These are phyloP conservation scores for Gleditsia sinensis DNA, from an alignment of 306 rosid genomes.

Conservation along the genomic window DNA sequence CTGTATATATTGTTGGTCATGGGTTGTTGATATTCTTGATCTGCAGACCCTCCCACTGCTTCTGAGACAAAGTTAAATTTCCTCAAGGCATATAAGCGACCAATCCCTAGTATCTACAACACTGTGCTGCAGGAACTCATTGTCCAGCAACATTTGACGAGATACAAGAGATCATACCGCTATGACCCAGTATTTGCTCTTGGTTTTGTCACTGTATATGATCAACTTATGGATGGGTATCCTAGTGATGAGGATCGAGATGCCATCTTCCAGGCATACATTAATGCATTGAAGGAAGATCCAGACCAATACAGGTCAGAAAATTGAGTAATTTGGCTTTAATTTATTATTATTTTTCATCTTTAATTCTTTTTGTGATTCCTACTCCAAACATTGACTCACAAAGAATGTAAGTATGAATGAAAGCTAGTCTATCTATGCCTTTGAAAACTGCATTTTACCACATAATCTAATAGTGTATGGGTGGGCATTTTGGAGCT, in stretches of 20 bases:
- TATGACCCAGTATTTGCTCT: constrained; percentile 90
- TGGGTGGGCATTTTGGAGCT: background rate
- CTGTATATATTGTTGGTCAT: constrained; percentile 13
- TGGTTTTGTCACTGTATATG: constrained; percentile 88
- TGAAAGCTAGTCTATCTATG: background rate
- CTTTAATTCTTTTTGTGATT: background rate
- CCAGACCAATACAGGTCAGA: constrained; percentile 81
- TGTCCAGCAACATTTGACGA: constrained; percentile 90
- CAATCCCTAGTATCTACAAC: constrained; percentile 90
- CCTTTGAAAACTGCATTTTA: constrained; percentile 1
- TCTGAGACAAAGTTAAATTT: constrained; percentile 81
- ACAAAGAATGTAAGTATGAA: background rate
- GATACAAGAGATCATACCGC: constrained; percentile 75
- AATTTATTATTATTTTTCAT: background rate
- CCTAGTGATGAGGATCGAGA: constrained; percentile 83
- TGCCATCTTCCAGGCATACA: constrained; percentile 81
- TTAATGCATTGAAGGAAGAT: constrained; percentile 81
- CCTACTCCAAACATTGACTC: background rate
- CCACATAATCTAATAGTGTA: background rate
- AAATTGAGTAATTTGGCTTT: constrained; percentile 7
- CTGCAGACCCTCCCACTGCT: constrained; percentile 67
- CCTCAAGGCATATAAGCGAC: constrained; percentile 80
- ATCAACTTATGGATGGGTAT: constrained; percentile 94
- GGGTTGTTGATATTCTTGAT: constrained; percentile 28
- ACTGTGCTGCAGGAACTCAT: constrained; percentile 85